Evolutionary conservation across 2,329 filamentous ascomycete genomes (phyloP).

Genomic region (Sporothrix brasiliensis): DNA sequence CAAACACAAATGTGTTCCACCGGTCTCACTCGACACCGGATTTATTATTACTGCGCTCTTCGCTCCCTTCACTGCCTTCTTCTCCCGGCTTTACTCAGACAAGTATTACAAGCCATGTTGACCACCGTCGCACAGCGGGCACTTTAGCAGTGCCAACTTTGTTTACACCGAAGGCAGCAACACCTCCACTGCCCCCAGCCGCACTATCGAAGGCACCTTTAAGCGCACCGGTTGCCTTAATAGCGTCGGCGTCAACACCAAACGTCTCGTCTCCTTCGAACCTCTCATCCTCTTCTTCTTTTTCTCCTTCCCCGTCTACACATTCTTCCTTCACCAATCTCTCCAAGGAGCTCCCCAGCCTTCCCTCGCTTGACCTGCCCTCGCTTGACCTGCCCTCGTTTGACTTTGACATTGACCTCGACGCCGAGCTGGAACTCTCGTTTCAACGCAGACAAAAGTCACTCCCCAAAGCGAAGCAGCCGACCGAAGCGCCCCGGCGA

Average conservation of each 20-base stretch:
- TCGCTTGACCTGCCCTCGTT: slow-evolving; percentile 59
- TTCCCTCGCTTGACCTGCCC: slow-evolving; percentile 55
- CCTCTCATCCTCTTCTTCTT: slow-evolving; percentile 23
- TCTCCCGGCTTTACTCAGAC: slow-evolving; percentile 22
- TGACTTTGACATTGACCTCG: slow-evolving; percentile 54
- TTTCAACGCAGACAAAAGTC: background rate
- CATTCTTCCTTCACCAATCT: slow-evolving; percentile 3
- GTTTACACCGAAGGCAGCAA: slow-evolving; percentile 29
- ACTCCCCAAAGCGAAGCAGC: background rate
- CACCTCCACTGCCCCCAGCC: background rate
- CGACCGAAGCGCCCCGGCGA: slow-evolving; percentile 23
- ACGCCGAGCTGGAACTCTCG: slow-evolving; percentile 45
- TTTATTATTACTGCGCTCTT: slow-evolving; percentile 37
- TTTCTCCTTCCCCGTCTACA: slow-evolving; percentile 7
- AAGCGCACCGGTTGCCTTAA: slow-evolving; percentile 21
- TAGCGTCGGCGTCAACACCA: slow-evolving; percentile 26
- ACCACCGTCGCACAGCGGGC: slow-evolving; percentile 32
- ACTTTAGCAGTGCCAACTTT: slow-evolving; percentile 29
- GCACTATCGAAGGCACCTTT: slow-evolving; percentile 10
- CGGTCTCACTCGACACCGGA: slow-evolving; percentile 45
- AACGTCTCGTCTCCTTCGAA: slow-evolving; percentile 23
- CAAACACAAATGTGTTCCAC: slow-evolving; percentile 41
- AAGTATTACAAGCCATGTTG: slow-evolving; percentile 19
- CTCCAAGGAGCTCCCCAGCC: slow-evolving; percentile 44
- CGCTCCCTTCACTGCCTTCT: slow-evolving; percentile 33